Base-by-base conservation (phyloP, 106 monocot species). In the Amphibolis antarctica region DNA sequence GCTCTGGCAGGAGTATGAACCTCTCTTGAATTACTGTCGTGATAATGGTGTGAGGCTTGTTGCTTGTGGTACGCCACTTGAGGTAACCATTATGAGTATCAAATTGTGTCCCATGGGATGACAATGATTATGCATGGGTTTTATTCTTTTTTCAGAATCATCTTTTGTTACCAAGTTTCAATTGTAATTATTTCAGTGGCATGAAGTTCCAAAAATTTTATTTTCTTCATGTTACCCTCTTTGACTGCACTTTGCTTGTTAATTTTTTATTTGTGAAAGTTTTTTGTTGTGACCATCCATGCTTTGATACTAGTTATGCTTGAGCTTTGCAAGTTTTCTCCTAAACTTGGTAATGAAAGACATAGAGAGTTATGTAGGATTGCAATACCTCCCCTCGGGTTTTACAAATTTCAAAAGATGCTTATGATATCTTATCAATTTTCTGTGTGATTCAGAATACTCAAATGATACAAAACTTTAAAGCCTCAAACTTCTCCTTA, bases 1-100 rank as follows among this genome's bases (percentile, higher is more conserved):
- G 44, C 86, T 67, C 31, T 94, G 94, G 94, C 75, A 89, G 62
- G 89, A 89, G 73, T 94, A 94, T 66, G 94, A 79, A 66, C 94
- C 94, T 62, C 94, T 94, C 71, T 71, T 94, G 45, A 94, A 89
- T 70, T 94, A 84, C 60, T 94, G 86, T 68, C 81, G 70, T 62
- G 89, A 89, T 63, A 86, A 81, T 78, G 76, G 82, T 65, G 72
- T 94, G 48, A 81, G 86, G 63, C 75, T 94, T 71, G 70, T 86
- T 65, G 94, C 94, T 78, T 93, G 88, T 72, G 93, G 93, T 31
- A 88, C 93, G 67, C 94, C 94, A 60, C 83, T 94, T 44, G 73
- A 94, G 86, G 94, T 89, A 86, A 83, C 56, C 31, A 6, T 29
- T 28, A 69, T 64, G 49, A 50, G 25, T 18, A 27, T 51, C 13